phyloP scores from a whole-genome alignment of 441 rosid species.

The Gossypium aridum region DNA sequence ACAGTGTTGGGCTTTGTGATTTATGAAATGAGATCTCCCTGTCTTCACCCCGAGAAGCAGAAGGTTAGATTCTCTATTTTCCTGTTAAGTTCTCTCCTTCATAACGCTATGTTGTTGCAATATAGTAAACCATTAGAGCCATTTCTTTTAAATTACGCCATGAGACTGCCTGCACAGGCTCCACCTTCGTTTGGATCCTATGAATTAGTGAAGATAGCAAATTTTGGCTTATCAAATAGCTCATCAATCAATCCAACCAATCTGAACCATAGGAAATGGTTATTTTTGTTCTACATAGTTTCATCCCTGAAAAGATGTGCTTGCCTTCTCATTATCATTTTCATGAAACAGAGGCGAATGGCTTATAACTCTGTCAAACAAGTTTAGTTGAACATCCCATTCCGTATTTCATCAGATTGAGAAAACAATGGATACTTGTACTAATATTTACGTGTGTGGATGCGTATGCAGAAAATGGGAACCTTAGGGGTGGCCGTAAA shows the following conservation, averaged over 20 bases:
- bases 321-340: no score
- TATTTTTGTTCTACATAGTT: no score
- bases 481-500: conserved; percentile 36
- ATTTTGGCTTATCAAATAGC: no score
- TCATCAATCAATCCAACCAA: no score
- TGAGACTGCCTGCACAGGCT: not conserved
- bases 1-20: conserved; percentile 57
- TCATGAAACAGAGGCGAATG: no score
- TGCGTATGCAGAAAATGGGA: conserved; percentile 33
- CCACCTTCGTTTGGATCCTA: not conserved
- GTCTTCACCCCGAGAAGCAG: conserved; percentile 32
- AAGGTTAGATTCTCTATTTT: conserved; percentile 29
- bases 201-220: no score
- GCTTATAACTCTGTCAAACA: no score
- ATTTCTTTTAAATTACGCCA: not conserved
- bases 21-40: conserved; percentile 40
- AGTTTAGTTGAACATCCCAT: not conserved
- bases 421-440: not conserved
- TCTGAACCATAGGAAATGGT: no score
- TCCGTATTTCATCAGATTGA: not conserved
- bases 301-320: no score
- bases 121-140: not conserved
- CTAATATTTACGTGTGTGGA: not conserved
- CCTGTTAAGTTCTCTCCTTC: not conserved
- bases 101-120: not conserved